Conservation (phyloP, 1,139 yeast species). For the Fermentozyma sake region DNA sequence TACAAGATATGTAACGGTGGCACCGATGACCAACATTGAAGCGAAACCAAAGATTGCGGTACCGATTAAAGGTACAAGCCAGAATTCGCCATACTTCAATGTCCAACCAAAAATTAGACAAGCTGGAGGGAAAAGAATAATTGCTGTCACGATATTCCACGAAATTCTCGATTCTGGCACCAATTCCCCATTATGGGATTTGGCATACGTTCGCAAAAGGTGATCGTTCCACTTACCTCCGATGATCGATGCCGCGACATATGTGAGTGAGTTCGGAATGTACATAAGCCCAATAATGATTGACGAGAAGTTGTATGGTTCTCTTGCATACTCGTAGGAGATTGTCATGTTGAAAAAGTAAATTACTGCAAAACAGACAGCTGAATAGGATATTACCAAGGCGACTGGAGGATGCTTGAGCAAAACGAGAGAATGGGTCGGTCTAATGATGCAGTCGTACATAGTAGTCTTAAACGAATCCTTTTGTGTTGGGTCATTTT, state of each 20-base stretch:
- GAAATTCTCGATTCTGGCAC: conserved; percentile 79
- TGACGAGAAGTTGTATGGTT: conserved; percentile 67
- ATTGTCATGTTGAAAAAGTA: conserved; percentile 76
- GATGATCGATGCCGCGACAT: conserved; percentile 63
- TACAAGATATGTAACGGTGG: conserved; percentile 75
- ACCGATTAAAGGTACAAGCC: conserved; percentile 78
- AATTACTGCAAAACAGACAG: conserved; percentile 62
- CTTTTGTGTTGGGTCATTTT: conserved; percentile 5
- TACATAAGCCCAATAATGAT: conserved; percentile 71
- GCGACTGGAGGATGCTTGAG: conserved; percentile 70
- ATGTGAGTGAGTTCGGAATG: conserved; percentile 79
- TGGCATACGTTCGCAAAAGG: conserved; percentile 50
- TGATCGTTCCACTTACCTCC: conserved; percentile 82
- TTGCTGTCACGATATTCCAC: conserved; percentile 67
- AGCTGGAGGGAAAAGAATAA: conserved; percentile 57
- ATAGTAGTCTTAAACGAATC: conserved; percentile 12
- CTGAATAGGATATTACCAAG: conserved; percentile 59
- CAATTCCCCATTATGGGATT: conserved; percentile 55
- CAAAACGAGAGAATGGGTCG: conserved; percentile 50
- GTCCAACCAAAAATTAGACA: conserved; percentile 82
- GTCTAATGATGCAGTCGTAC: conserved; percentile 42
- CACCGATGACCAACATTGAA: conserved; percentile 79
- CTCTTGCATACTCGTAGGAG: conserved; percentile 54
- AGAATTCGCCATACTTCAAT: conserved; percentile 55
- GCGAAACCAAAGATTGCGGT: conserved; percentile 80